These are phyloP conservation scores for Tuctoria greenei DNA, from an alignment of 176 grass and related monocot genomes.

Conservation along the genomic window DNA sequence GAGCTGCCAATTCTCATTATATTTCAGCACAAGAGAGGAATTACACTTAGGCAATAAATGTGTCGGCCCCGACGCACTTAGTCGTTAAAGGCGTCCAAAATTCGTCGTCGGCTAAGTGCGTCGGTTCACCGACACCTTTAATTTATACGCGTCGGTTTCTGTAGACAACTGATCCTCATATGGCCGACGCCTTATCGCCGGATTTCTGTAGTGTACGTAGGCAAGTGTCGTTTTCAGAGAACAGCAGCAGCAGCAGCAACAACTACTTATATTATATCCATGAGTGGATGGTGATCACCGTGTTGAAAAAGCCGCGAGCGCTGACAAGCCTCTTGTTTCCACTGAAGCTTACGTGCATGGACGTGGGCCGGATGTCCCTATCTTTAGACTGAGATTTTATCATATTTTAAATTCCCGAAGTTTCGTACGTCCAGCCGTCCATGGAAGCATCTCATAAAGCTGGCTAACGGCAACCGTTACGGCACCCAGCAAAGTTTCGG, in stretches of 20 bases:
- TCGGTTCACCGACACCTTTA: too few species aligned
- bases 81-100: too few species aligned
- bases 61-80: too few species aligned
- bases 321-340: neutral
- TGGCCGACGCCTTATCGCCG: too few species aligned
- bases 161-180: too few species aligned
- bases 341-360: neutral
- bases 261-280: neutral
- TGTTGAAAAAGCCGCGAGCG: neutral
- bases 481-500: neutral
- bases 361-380: neutral
- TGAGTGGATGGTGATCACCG: neutral
- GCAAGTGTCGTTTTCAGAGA: neutral
- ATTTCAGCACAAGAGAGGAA: too few species aligned
- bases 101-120: too few species aligned
- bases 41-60: too few species aligned
- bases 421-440: neutral
- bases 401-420: neutral
- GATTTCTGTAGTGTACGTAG: too few species aligned
- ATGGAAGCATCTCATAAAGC: neutral
- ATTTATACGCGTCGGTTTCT: too few species aligned
- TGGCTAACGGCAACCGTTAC: neutral
- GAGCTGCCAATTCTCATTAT: too few species aligned
- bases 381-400: neutral
- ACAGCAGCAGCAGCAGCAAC: neutral